Percentiles rank a stretch among this genome's conserved stretches.
Conservation (phyloP, 2,329 filamentous ascomycete genomes). For the Massarina eburnea region DNA sequence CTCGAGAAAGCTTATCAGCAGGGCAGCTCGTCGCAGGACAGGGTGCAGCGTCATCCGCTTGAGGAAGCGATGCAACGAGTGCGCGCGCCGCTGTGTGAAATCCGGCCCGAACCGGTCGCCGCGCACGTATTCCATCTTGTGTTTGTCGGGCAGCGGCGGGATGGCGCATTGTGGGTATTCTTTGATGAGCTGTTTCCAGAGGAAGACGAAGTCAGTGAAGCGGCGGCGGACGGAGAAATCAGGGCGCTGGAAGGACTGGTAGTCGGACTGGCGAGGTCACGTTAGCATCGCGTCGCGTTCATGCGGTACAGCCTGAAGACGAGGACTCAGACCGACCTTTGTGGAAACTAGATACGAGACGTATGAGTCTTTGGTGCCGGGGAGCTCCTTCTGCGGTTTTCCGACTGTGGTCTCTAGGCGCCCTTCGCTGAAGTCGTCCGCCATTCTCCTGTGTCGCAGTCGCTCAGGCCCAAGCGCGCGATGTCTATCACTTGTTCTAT, state of each 20-base stretch:
- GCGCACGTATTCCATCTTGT: constrained; percentile 98
- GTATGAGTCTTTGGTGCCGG: constrained; percentile 94
- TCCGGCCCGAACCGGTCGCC: constrained; percentile 93
- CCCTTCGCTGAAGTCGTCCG: constrained; percentile 57
- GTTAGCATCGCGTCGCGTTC: constrained; percentile 5
- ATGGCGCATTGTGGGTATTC: constrained; percentile 93
- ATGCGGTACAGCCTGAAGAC: not conserved
- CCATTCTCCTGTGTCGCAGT: constrained; percentile 17
- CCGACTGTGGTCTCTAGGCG: constrained; percentile 81
- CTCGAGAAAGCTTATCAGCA: constrained; percentile 89
- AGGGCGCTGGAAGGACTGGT: constrained; percentile 85
- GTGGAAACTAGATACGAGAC: constrained; percentile 95
- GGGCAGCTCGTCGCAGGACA: constrained; percentile 76
- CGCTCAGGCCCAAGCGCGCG: not conserved
- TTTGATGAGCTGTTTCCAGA: constrained; percentile 84
- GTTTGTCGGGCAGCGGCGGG: constrained; percentile 93
- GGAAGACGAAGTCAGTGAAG: constrained; percentile 97
- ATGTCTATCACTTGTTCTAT: constrained; percentile 5
- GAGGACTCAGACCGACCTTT: constrained; percentile 57
- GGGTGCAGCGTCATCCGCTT: constrained; percentile 85
- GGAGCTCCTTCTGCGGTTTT: constrained; percentile 88
- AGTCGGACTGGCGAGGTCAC: constrained; percentile 69
- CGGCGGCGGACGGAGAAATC: constrained; percentile 80
- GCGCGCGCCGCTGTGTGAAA: constrained; percentile 84
- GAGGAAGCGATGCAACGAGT: constrained; percentile 90